Conservation (phyloP, 257 asterid species). For the Jacaranda copaia region DNA sequence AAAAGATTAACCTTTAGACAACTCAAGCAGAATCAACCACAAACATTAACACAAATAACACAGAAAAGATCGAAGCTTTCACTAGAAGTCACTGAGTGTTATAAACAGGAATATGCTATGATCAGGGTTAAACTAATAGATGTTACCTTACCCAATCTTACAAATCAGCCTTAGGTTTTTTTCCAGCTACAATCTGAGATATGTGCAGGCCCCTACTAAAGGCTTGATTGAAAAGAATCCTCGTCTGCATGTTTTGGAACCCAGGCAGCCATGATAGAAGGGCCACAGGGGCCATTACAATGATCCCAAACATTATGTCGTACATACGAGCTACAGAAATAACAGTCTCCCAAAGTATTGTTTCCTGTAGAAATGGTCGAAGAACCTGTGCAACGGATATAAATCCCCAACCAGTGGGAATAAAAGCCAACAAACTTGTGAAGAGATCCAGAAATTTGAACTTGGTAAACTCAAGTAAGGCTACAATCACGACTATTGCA, state of each 20-base stretch:
- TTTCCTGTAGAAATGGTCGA: constrained; percentile 69
- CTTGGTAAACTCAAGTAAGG: constrained; percentile 70
- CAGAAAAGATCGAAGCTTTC: not conserved
- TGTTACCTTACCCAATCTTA: constrained; percentile 57
- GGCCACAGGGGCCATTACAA: constrained; percentile 89
- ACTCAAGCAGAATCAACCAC: not conserved
- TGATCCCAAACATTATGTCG: constrained; percentile 90
- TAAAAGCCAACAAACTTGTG: constrained; percentile 87
- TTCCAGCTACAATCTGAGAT: constrained; percentile 93
- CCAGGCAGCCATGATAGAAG: constrained; percentile 97
- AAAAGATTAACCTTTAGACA: not conserved
- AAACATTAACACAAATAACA: not conserved
- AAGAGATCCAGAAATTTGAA: constrained; percentile 78
- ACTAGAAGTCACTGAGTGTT: not conserved
- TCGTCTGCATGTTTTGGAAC: constrained; percentile 97
- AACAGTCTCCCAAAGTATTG: constrained; percentile 74
- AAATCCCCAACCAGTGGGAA: constrained; percentile 98
- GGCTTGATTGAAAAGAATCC: constrained; percentile 95
- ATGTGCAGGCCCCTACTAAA: constrained; percentile 96
- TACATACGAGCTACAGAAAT: constrained; percentile 85
- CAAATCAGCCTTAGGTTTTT: constrained; percentile 72
- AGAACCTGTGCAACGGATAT: constrained; percentile 85
- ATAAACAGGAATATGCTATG: constrained; percentile 14
- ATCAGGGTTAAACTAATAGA: constrained; percentile 23
- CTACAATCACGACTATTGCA: constrained; percentile 61